phyloP scores from a whole-genome alignment of 306 rosid genomes.

The Prunus mume region DNA sequence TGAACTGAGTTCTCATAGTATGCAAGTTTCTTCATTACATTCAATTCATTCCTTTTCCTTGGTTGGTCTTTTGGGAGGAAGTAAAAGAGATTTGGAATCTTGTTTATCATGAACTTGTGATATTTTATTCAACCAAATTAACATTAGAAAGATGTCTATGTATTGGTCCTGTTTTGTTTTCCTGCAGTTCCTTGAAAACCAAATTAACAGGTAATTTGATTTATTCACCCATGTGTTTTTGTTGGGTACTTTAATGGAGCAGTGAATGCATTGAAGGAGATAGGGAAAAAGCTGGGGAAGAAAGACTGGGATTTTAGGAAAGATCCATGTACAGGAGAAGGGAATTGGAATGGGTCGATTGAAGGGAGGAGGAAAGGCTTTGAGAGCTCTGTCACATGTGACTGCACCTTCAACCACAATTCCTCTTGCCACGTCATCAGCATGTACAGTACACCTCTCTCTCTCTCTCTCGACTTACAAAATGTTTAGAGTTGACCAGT shows the following conservation, averaged over 20 bases:
- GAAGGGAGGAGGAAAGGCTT: conserved; percentile 41
- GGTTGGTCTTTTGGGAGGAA: neutral
- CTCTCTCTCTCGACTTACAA: neutral
- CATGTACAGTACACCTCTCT: conserved; percentile 43
- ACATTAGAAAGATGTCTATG: too few relatives aligned
- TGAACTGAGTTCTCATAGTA: neutral
- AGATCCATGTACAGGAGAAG: conserved; percentile 76
- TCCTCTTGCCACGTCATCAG: conserved; percentile 78
- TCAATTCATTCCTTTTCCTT: neutral
- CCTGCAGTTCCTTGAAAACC: too few relatives aligned
- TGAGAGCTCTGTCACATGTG: conserved; percentile 54
- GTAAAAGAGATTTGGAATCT: neutral
- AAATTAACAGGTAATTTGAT: too few relatives aligned
- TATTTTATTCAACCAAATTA: neutral
- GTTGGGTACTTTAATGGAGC: neutral
- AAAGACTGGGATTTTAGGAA: conserved; percentile 78
- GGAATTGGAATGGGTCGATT: conserved; percentile 46
- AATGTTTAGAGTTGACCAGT: too few relatives aligned
- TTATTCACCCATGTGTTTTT: too few relatives aligned
- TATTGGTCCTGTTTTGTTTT: too few relatives aligned
- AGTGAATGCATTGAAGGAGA: conserved; percentile 71
- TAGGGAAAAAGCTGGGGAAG: conserved; percentile 76
- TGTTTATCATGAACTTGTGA: too few relatives aligned
- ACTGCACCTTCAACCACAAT: conserved; percentile 59
- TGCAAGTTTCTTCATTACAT: neutral